Percentiles rank a stretch among this genome's conserved stretches.
Conservation (phyloP, 352 stramenopile species). For the Globisporangium yorkense region DNA sequence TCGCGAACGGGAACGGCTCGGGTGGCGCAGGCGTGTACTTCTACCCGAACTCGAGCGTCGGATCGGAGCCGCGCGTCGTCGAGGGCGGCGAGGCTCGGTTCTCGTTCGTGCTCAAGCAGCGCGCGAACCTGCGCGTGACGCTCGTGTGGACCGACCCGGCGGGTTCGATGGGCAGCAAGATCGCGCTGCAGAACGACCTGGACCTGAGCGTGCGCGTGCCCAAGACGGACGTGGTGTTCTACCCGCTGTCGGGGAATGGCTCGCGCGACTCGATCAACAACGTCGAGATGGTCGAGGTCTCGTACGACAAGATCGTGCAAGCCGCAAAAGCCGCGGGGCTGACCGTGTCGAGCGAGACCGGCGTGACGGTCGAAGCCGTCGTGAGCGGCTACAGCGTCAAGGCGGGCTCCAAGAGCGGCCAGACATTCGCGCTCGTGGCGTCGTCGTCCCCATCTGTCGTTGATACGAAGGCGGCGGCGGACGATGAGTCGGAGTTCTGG, state of each 20-base stretch:
- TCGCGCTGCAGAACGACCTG: conserved; percentile 62
- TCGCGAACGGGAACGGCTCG: conserved; percentile 19
- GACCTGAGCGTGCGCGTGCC: conserved; percentile 54
- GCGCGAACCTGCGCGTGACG: conserved; percentile 56
- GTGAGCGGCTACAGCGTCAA: conserved; percentile 66
- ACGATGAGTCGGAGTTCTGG: conserved; percentile 30
- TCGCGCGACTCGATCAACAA: conserved; percentile 67
- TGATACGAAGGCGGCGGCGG: conserved; percentile 15
- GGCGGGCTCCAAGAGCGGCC: conserved; percentile 34
- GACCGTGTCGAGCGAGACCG: conserved; percentile 21
- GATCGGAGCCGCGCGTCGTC: conserved; percentile 46
- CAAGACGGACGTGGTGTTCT: conserved; percentile 45
- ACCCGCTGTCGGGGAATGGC: conserved; percentile 53
- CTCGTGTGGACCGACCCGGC: conserved; percentile 71
- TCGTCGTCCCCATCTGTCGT: conserved; percentile 54
- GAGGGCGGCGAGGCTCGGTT: conserved; percentile 43
- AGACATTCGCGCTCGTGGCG: conserved; percentile 73
- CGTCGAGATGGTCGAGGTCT: conserved; percentile 72
- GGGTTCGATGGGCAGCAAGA: conserved; percentile 40
- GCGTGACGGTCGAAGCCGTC: conserved; percentile 54
- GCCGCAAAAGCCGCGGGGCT: conserved; percentile 22
- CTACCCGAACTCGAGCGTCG: conserved; percentile 39
- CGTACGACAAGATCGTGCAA: conserved; percentile 36
- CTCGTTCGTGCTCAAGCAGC: conserved; percentile 46
- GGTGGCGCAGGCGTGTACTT: conserved; percentile 43